These are phyloP conservation scores for Rosa hybrid DNA, from an alignment of 331 rosid species.

Conservation along the genomic window DNA sequence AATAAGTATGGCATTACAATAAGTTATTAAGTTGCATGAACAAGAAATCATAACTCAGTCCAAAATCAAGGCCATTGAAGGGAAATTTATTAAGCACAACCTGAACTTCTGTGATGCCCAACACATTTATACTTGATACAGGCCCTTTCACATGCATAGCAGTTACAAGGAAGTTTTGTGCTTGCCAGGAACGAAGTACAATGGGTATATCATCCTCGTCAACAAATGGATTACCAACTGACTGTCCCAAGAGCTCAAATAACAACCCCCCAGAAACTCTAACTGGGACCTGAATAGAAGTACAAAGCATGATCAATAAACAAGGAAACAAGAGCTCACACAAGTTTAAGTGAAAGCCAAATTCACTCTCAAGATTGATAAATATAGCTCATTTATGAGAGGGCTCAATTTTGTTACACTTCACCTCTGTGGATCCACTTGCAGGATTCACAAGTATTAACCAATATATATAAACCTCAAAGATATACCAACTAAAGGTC, in stretches of 20 bases:
- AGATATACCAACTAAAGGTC: background rate
- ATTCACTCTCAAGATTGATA: background rate
- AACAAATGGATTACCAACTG: conserved; percentile 79
- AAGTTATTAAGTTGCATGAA: background rate
- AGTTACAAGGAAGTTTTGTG: conserved; percentile 89
- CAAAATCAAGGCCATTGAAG: conserved; percentile 8
- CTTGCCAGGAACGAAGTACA: conserved; percentile 96
- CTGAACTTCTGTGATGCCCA: conserved; percentile 95
- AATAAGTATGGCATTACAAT: background rate
- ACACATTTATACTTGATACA: conserved; percentile 55
- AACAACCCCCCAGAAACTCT: conserved; percentile 92
- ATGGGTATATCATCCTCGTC: conserved; percentile 91
- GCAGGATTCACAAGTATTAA: background rate
- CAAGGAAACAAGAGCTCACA: background rate
- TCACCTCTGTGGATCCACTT: background rate
- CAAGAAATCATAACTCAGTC: conserved; percentile 10
- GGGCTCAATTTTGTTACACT: background rate
- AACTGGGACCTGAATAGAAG: conserved; percentile 81
- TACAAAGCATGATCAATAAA: conserved; percentile 7
- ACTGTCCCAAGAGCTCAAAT: conserved; percentile 96
- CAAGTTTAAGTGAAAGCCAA: conserved; percentile 2
- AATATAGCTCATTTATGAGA: background rate
- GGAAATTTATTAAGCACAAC: conserved; percentile 32
- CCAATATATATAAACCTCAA: background rate
- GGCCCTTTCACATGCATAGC: conserved; percentile 74